Evolutionary conservation across 2,329 filamentous ascomycete species (phyloP).

Genomic region (Didymosphaeria variabile): DNA sequence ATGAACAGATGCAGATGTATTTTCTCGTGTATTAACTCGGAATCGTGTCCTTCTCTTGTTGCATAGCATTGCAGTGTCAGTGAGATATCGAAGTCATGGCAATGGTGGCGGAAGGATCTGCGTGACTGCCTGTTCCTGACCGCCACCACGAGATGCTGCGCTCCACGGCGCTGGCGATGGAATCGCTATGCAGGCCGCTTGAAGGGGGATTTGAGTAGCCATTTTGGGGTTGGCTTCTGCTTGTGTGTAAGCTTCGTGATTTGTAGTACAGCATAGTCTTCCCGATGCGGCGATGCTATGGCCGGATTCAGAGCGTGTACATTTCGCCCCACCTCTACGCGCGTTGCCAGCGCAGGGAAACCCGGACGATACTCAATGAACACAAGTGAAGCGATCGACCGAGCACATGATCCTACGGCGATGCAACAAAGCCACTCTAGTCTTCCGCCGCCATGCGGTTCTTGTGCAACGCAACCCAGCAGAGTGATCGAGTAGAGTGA

Average conservation of each 20-base stretch:
- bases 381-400: neutral
- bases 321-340: neutral
- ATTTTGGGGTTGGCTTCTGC: constrained; percentile 4
- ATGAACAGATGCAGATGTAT: neutral
- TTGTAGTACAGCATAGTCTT: constrained; percentile 18
- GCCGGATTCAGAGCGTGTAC: constrained; percentile 16
- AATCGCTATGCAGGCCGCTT: constrained; percentile 11
- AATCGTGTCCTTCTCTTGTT: neutral
- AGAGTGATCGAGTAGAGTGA: neutral
- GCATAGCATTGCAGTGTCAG: neutral
- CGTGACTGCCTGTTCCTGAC: constrained; percentile 11
- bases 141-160: constrained; percentile 2
- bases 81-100: neutral
- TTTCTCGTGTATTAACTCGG: neutral
- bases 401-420: neutral
- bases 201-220: neutral
- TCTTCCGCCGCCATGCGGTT: neutral
- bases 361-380: neutral
- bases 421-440: neutral
- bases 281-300: constrained; percentile 14
- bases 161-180: neutral
- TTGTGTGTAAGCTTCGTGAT: constrained; percentile 13
- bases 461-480: neutral
- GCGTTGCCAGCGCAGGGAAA: constrained; percentile 3
- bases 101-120: neutral